Evolutionary conservation across 163 green algal species (phyloP).

Genomic region (Botryococcus braunii): DNA sequence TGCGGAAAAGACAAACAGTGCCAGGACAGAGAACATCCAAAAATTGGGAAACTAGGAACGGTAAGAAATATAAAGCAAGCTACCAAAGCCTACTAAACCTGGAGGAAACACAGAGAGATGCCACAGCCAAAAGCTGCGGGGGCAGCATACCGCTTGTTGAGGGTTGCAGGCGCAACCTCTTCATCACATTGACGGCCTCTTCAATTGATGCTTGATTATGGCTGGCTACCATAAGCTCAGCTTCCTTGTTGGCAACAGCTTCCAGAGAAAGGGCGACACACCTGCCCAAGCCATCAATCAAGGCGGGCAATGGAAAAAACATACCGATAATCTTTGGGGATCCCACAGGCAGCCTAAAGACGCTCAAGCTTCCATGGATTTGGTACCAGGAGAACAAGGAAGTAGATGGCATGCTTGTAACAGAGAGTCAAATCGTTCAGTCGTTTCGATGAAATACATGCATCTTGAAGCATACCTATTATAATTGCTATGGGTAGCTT

Average conservation of each 20-base stretch:
- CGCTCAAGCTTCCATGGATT: neutral
- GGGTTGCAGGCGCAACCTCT: constrained; percentile 33
- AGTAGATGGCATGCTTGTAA: neutral
- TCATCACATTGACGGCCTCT: constrained; percentile 52
- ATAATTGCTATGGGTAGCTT: constrained; percentile 70
- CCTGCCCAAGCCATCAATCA: too few species aligned
- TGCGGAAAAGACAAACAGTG: too few species aligned
- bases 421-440: neutral
- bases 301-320: too few species aligned
- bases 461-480: constrained; percentile 30
- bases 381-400: neutral
- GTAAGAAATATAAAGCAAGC: too few species aligned
- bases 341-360: too few species aligned
- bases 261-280: constrained; percentile 31
- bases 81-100: neutral
- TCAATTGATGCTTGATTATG: constrained; percentile 73
- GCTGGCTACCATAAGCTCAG: constrained; percentile 52
- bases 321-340: too few species aligned
- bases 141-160: neutral
- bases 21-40: too few species aligned
- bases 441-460: neutral
- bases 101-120: neutral
- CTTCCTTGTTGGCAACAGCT: constrained; percentile 6
- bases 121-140: neutral
- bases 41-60: too few species aligned